Evolutionary conservation across 139 green algal genomes (phyloP).

Genomic region (Closterium sp.): DNA sequence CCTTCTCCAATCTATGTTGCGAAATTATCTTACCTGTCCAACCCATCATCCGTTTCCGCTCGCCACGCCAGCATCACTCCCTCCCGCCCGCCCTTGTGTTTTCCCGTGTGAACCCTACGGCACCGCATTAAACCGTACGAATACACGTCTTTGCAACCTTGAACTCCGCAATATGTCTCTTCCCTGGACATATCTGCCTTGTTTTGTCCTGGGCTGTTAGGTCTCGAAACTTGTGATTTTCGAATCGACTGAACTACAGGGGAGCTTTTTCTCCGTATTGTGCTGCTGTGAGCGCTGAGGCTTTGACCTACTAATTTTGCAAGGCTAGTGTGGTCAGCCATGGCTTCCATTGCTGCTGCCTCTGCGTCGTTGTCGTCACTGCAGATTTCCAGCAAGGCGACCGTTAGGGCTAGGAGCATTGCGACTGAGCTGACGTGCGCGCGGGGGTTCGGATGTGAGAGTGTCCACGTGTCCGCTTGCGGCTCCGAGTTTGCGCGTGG

Average conservation of each 20-base stretch:
- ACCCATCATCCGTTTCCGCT: not conserved
- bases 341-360: not conserved
- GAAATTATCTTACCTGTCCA: not conserved
- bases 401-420: not conserved
- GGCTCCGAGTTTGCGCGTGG: not conserved
- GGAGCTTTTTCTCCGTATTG: not conserved
- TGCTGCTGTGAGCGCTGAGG: not conserved
- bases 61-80: not conserved
- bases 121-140: no score
- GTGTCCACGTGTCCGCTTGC: not conserved
- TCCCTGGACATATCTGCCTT: no score
- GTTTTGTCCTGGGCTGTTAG: no score
- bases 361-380: not conserved
- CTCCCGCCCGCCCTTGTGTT: no score
- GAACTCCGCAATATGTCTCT: no score
- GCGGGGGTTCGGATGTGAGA: not conserved
- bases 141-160: no score
- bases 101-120: no score
- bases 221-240: no score
- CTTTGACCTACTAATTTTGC: not conserved
- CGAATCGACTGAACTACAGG: no score
- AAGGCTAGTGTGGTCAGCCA: not conserved
- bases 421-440: not conserved
- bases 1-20: not conserved
- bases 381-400: not conserved